Base-by-base conservation (phyloP, 1,139 yeast genomes). In the Ashbya aceris region DNA sequence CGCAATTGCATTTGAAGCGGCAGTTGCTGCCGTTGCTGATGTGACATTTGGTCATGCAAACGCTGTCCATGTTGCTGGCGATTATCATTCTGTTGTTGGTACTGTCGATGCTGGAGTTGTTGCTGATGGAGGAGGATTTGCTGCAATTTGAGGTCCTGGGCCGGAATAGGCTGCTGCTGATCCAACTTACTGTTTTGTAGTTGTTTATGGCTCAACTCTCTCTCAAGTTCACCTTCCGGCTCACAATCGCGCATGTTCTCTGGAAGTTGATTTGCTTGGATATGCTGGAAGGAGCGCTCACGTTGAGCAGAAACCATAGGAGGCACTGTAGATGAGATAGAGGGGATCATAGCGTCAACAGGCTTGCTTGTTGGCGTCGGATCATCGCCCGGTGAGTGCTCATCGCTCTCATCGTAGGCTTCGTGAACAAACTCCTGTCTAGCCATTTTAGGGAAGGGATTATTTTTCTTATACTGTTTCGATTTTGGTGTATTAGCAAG, bases 381-480 rank as follows among this genome's bases (percentile, higher is more conserved):
- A 17, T 17, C 23, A 17, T 17, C 30, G 27, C 23, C 23, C 14
- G 35, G 12, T 14, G 29, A n/a, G 28, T 34, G 40, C 8, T 41
- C 33, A 3, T 40, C 49, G 31, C 44, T 39, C 2, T 44, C 43
- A 17, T 17, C 23, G 23, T 17, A 17, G 23, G 23, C 6, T 3
- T 29, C 31, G 13, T n/a, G 31, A 3, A 29, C 14, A 20, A 34
- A 34, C 7, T 34, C 37, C n/a, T 34, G 29, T 23, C 17, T 34
- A 20, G 27, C 37, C 49, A 60, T 58, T 37, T 46, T 55, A 13
- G 64, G 64, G 36, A 60, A 60, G 23, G 64, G 64, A 45, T 60
- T 60, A 33, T 52, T 58, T 2, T 62, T 53, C 46, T 59, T 60
- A 45, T 58, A 58, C 38, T 56, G 60, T 40, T 50, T 56, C 7